Conservation (phyloP, 305 asterid species). For the Fraxinus greggii region DNA sequence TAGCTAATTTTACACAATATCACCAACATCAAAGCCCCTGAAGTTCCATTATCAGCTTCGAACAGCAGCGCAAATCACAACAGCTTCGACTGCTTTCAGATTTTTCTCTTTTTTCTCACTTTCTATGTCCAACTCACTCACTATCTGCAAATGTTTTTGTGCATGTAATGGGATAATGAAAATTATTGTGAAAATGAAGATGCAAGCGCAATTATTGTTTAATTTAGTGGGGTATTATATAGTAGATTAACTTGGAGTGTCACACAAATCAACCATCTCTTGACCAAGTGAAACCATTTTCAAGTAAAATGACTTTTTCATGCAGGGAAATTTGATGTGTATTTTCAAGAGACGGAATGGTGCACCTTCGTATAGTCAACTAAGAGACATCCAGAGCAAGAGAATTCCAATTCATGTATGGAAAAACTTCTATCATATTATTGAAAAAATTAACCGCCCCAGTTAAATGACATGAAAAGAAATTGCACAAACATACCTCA, state of each 20-base stretch:
- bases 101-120: not conserved
- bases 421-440: not conserved
- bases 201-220: not conserved
- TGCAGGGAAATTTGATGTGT: not conserved
- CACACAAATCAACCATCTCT: not conserved
- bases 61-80: not conserved
- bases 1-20: not conserved
- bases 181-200: not conserved
- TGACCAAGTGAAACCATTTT: not conserved
- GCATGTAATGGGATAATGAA: not conserved
- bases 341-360: not conserved
- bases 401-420: conserved; percentile 6
- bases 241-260: not conserved
- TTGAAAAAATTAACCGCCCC: conserved; percentile 2
- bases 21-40: not conserved
- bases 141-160: not conserved
- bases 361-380: not conserved
- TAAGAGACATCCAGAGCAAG: not conserved
- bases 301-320: not conserved
- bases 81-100: not conserved
- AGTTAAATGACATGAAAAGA: conserved; percentile 14
- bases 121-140: not conserved
- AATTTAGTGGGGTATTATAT: not conserved
- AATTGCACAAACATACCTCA: conserved; percentile 41
- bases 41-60: not conserved